These are phyloP conservation scores for Scutellaria baicalensis DNA, from an alignment of 257 asterid species.

Conservation along the genomic window DNA sequence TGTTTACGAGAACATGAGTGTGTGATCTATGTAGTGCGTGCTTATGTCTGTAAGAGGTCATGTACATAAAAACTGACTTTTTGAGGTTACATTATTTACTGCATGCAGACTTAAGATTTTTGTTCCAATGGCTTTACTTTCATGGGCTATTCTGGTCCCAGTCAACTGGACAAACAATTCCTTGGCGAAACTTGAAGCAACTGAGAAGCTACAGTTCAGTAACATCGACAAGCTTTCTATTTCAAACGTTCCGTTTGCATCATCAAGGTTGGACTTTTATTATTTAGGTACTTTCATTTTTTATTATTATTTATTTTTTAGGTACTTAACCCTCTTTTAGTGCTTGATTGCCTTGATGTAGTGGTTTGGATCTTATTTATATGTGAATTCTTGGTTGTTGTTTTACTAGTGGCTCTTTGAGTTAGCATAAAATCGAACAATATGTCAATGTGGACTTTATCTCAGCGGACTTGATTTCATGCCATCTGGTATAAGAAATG, in stretches of 20 bases:
- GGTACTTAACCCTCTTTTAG: not conserved
- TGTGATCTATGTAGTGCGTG: not conserved
- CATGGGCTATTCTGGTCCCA: slow-evolving; percentile 85
- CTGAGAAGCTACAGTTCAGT: slow-evolving; percentile 40
- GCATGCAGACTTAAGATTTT: slow-evolving; percentile 81
- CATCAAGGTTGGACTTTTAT: slow-evolving; percentile 51
- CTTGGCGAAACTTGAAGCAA: slow-evolving; percentile 40
- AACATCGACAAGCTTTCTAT: slow-evolving; percentile 89
- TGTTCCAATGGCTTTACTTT: slow-evolving; percentile 71
- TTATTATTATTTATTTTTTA: not conserved
- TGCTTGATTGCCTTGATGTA: not conserved
- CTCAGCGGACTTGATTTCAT: not conserved
- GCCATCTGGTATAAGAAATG: not conserved
- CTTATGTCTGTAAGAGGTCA: not conserved
- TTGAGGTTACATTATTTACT: not conserved
- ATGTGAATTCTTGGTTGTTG: not conserved
- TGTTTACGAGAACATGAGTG: not conserved
- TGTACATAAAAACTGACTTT: not conserved
- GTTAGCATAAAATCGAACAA: not conserved
- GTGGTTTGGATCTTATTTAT: not conserved
- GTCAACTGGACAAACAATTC: slow-evolving; percentile 92
- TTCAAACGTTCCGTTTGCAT: slow-evolving; percentile 69
- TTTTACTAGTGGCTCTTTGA: not conserved
- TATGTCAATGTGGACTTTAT: not conserved
- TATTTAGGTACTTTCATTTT: not conserved